A percentile compares a stretch with the other conserved stretches of the same genome.
phyloP scores from a whole-genome alignment of 1,284 basidiomycete genomes.

The Sanghuangporus baumii region DNA sequence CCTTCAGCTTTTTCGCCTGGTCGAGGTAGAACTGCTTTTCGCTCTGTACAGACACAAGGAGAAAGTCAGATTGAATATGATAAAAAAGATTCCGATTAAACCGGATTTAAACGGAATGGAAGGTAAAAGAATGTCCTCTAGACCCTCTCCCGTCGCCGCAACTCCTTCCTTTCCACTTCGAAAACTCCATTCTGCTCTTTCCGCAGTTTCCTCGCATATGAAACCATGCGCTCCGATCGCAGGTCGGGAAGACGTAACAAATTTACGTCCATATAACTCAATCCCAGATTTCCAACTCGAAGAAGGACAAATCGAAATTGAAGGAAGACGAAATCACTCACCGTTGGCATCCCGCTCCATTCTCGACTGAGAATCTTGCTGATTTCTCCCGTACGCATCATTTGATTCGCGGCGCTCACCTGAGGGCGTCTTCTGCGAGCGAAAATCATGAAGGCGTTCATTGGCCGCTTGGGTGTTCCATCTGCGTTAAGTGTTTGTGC shows the following conservation, averaged over 20 bases:
- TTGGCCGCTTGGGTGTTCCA: conserved; percentile 79
- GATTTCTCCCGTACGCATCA: conserved; percentile 81
- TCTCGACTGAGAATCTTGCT: conserved; percentile 78
- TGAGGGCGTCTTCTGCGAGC: conserved; percentile 75
- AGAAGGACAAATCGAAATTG: background rate
- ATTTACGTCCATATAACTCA: background rate
- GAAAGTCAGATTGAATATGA: background rate
- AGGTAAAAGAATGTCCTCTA: background rate
- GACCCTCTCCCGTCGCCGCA: background rate
- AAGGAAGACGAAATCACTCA: conserved; percentile 29
- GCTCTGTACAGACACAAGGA: conserved; percentile 33
- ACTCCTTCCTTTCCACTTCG: background rate
- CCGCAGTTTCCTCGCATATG: background rate
- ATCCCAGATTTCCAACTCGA: background rate
- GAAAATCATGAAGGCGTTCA: conserved; percentile 90
- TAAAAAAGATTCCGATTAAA: background rate
- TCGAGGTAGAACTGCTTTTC: conserved; percentile 83
- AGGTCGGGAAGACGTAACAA: background rate
- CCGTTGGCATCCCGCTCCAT: conserved; percentile 70
- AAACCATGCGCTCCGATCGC: background rate
- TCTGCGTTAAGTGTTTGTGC: conserved; percentile 76
- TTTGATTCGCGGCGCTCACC: conserved; percentile 74
- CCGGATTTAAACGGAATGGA: background rate
- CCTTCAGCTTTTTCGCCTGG: conserved; percentile 76
- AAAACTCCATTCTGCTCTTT: background rate